Conservation (phyloP, 2,329 filamentous ascomycete species). For the Paecilomyces fulvus region DNA sequence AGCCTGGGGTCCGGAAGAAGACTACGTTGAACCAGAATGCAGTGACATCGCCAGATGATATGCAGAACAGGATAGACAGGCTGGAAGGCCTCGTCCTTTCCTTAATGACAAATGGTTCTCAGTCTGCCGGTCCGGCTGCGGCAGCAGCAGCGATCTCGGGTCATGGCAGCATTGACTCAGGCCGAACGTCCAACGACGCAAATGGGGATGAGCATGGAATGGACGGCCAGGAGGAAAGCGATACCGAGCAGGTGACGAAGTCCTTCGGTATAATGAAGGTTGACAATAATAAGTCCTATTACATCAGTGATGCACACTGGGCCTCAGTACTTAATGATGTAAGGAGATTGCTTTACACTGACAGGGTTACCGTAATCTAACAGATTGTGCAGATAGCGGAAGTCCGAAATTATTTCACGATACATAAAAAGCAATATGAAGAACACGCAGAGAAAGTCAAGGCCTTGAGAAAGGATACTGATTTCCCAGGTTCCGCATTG, state of each 20-base stretch:
- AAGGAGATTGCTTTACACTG: slow-evolving; percentile 14
- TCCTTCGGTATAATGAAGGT: slow-evolving; percentile 78
- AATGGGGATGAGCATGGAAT: slow-evolving; percentile 49
- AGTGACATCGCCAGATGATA: slow-evolving; percentile 71
- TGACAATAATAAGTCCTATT: slow-evolving; percentile 69
- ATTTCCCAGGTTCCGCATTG: slow-evolving; percentile 61
- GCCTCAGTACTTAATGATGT: slow-evolving; percentile 66
- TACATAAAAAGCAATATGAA: slow-evolving; percentile 82
- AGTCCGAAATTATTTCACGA: slow-evolving; percentile 81
- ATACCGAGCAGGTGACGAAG: slow-evolving; percentile 61
- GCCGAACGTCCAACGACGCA: slow-evolving; percentile 25
- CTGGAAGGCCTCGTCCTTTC: slow-evolving; percentile 87
- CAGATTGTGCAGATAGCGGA: slow-evolving; percentile 60
- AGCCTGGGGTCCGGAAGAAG: slow-evolving; percentile 62
- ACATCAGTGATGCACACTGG: slow-evolving; percentile 78
- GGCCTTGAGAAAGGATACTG: slow-evolving; percentile 51
- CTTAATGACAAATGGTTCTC: slow-evolving; percentile 81
- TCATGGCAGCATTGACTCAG: slow-evolving; percentile 31
- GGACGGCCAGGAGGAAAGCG: slow-evolving; percentile 54
- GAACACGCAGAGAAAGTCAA: slow-evolving; percentile 70
- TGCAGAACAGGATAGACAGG: slow-evolving; percentile 96
- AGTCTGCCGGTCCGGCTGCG: slow-evolving; percentile 50
- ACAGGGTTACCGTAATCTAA: neutral
- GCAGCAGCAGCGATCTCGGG: slow-evolving; percentile 50
- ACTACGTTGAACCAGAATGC: slow-evolving; percentile 46